Conservation (phyloP, 805 yeast species). For the Millerozyma miso region DNA sequence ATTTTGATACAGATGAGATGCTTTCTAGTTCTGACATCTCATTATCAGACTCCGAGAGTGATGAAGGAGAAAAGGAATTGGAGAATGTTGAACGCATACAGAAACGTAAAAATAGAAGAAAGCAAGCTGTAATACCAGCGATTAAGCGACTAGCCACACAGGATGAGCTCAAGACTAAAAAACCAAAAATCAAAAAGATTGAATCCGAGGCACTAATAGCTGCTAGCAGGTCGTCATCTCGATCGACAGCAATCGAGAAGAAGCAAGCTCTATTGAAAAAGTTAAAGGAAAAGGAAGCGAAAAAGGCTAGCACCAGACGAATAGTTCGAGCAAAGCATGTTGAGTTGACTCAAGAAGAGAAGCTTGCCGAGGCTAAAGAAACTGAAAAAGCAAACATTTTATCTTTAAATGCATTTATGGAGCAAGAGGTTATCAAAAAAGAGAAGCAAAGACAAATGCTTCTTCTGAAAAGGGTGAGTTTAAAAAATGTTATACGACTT, state of each 20-base stretch:
- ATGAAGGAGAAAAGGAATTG: constrained; percentile 65
- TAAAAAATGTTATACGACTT: constrained; percentile 57
- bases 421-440: constrained; percentile 79
- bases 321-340: constrained; percentile 35
- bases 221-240: constrained; percentile 66
- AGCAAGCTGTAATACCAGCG: constrained; percentile 22
- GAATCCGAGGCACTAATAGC: constrained; percentile 39
- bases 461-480: constrained; percentile 56
- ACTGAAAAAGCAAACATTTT: constrained; percentile 76
- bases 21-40: constrained; percentile 53
- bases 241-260: constrained; percentile 73
- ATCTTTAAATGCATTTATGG: constrained; percentile 73
- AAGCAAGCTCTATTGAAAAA: constrained; percentile 73
- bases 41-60: constrained; percentile 54
- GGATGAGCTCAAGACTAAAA: constrained; percentile 19
- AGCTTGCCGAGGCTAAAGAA: constrained; percentile 75
- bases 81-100: constrained; percentile 39
- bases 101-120: constrained; percentile 22
- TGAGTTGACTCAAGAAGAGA: constrained; percentile 67
- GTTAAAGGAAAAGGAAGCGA: constrained; percentile 62
- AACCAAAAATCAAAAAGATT: constrained; percentile 21
- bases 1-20: constrained; percentile 43
- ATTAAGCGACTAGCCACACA: constrained; percentile 16
- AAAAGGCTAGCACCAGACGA: constrained; percentile 46
- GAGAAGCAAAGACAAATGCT: constrained; percentile 71